Evolutionary conservation across 108 stramenopile genomes (phyloP).

Genomic region (Parietichytrium sp.): DNA sequence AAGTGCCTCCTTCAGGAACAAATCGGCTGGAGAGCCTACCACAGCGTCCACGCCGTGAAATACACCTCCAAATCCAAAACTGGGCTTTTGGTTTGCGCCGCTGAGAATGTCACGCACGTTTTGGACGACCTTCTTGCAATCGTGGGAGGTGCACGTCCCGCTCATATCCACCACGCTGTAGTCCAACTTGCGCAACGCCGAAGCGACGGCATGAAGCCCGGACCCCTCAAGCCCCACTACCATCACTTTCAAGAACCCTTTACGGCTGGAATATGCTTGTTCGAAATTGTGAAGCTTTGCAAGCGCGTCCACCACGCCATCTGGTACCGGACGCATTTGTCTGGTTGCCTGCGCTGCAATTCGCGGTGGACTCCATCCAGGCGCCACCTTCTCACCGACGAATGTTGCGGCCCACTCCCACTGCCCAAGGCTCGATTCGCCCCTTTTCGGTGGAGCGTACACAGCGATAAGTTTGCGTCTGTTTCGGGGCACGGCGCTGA

Average conservation of each 20-base stretch:
- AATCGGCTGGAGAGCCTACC: conserved; percentile 5
- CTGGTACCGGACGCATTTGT: neutral
- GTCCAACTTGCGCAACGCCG: neutral
- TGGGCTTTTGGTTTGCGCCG: neutral
- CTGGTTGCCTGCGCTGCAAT: neutral
- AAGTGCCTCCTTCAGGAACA: neutral
- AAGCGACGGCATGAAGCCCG: neutral
- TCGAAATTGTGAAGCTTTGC: neutral
- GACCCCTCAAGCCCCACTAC: neutral
- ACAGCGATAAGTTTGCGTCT: neutral
- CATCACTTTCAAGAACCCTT: neutral
- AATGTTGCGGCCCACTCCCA: conserved; percentile 6
- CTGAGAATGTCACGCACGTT: neutral
- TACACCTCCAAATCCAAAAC: conserved; percentile 8
- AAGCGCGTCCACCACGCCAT: neutral
- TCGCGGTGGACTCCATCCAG: neutral
- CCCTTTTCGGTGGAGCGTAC: neutral
- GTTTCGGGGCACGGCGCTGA: neutral
- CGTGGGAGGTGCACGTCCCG: neutral
- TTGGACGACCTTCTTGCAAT: neutral
- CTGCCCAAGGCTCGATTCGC: too few species aligned
- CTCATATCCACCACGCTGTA: neutral
- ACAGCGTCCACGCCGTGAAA: conserved; percentile 15
- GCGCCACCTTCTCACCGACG: neutral
- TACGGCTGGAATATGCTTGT: too few species aligned